Conservation (phyloP, 192 early-diverging fungal species). For the Funneliformis mosseae region DNA sequence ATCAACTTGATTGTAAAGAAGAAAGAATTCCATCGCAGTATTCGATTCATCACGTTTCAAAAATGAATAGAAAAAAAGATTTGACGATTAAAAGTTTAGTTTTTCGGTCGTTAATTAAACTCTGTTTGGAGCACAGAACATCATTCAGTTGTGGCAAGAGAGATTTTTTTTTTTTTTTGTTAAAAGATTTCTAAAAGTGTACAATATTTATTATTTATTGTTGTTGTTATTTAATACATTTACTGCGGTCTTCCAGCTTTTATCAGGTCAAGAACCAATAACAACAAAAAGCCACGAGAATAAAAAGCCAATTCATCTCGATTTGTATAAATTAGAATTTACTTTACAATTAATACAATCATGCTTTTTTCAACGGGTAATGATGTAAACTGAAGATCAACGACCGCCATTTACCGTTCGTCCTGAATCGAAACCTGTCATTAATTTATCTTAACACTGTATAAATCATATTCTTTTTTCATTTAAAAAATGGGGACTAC, state of each 20-base stretch:
- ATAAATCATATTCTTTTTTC: background rate
- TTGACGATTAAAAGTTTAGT: background rate
- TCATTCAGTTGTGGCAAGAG: background rate
- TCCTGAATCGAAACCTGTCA: background rate
- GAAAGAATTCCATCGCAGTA: background rate
- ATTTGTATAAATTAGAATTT: background rate
- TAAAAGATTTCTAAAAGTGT: no score
- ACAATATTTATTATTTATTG: no score
- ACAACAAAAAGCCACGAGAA: background rate
- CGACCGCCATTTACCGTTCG: background rate
- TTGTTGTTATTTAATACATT: no score
- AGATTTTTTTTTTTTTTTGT: background rate
- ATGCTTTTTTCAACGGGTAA: background rate
- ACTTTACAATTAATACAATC: background rate
- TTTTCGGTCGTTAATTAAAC: background rate
- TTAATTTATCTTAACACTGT: background rate
- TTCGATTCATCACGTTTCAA: background rate
- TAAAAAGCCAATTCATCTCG: background rate
- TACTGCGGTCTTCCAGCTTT: background rate
- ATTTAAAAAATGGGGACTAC: no score
- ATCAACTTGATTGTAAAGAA: background rate
- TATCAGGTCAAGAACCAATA: background rate
- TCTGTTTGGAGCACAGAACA: background rate
- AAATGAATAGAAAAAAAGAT: background rate
- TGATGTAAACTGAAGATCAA: background rate